Evolutionary conservation across 2,329 filamentous ascomycete species (phyloP).

Genomic region (Triangularia verruculosa): DNA sequence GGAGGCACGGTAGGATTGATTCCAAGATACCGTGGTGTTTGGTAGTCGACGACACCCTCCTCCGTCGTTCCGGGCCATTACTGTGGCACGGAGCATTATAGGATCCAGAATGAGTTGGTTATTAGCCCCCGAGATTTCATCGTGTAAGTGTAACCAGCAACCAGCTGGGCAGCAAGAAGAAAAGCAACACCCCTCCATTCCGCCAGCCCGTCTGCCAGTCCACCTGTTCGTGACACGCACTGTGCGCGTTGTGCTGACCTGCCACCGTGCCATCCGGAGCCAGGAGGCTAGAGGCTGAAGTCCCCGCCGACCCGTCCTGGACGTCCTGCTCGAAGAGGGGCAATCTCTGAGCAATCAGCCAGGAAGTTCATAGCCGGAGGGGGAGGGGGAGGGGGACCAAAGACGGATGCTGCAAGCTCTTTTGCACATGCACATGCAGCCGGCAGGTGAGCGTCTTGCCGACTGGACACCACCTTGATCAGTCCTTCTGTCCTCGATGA

Average conservation of each 20-base stretch:
- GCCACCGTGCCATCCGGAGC: not conserved
- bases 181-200: conserved; percentile 15
- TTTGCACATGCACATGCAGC: conserved; percentile 3
- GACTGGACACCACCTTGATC: too few species aligned
- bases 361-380: conserved; percentile 10
- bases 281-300: not conserved
- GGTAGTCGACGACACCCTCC: conserved; percentile 3
- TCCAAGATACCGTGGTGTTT: conserved; percentile 4
- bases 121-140: conserved; percentile 19
- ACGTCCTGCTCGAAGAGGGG: conserved; percentile 5
- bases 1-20: conserved; percentile 12
- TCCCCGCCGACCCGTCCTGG: not conserved
- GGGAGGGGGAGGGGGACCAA: not conserved
- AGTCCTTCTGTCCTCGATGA: conserved; percentile 8
- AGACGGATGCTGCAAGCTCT: not conserved
- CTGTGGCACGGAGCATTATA: not conserved
- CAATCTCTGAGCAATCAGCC: conserved; percentile 8
- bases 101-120: conserved; percentile 2
- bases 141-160: conserved; percentile 8
- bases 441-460: not conserved
- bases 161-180: conserved; percentile 9
- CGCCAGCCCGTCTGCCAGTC: not conserved
- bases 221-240: conserved; percentile 2
- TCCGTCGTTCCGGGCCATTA: conserved; percentile 12
- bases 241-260: not conserved